phyloP scores from a whole-genome alignment of 768 basidiomycete species.

The Amanita pallidorosea region DNA sequence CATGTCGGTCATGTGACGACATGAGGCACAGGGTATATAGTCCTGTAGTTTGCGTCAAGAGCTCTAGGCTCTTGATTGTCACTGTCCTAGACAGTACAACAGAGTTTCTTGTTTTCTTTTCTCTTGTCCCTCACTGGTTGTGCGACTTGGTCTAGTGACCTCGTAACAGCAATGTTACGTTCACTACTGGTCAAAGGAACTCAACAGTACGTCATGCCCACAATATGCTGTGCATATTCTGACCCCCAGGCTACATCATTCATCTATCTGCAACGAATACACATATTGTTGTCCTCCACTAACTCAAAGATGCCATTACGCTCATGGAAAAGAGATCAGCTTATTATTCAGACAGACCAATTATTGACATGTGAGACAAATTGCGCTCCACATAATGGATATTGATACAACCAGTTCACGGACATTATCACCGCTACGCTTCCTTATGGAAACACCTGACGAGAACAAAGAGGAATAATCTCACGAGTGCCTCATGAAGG shows the following conservation, averaged over 20 bases:
- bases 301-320: background rate
- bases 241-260: background rate
- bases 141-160: too few species aligned
- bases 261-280: background rate
- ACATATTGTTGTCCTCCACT: background rate
- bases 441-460: background rate
- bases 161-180: too few species aligned
- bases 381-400: background rate
- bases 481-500: background rate
- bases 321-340: constrained; percentile 1
- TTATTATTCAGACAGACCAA: background rate
- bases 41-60: too few species aligned
- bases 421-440: background rate
- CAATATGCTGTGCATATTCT: background rate
- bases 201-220: background rate
- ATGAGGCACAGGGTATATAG: too few species aligned
- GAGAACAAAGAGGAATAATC: background rate
- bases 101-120: too few species aligned
- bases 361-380: background rate
- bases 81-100: too few species aligned
- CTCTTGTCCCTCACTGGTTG: too few species aligned
- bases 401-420: background rate
- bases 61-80: too few species aligned
- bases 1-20: too few species aligned
- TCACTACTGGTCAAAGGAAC: background rate